Conservation (phyloP, 1,139 yeast genomes). For the Diutina neorugosa region DNA sequence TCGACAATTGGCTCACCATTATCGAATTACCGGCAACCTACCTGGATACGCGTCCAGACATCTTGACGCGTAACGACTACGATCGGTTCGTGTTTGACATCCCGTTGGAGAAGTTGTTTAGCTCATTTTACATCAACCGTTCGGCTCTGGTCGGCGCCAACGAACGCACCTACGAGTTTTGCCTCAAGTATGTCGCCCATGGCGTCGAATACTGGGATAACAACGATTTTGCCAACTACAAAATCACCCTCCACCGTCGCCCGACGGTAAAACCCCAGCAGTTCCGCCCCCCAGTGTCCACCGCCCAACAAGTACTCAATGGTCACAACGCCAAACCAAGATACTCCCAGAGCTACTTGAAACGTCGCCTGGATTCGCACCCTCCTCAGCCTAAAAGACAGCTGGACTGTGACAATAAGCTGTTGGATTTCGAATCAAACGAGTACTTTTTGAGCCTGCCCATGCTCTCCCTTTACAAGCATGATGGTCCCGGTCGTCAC, state of each 20-base stretch:
- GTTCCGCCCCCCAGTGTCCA: neutral
- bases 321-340: neutral
- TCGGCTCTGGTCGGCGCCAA: neutral
- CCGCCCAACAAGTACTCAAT: neutral
- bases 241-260: conserved; percentile 16
- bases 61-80: conserved; percentile 35
- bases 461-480: neutral
- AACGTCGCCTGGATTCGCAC: conserved; percentile 1
- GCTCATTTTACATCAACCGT: conserved; percentile 14
- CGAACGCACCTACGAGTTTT: conserved; percentile 25
- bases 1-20: conserved; percentile 64
- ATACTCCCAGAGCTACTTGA: conserved; percentile 2
- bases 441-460: neutral
- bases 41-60: conserved; percentile 46
- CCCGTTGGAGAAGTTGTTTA: conserved; percentile 28
- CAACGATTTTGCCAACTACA: conserved; percentile 48
- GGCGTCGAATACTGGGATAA: conserved; percentile 69
- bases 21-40: conserved; percentile 57
- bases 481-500: neutral
- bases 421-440: neutral
- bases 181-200: conserved; percentile 44
- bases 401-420: neutral
- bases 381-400: neutral
- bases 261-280: neutral
- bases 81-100: conserved; percentile 50